Base-by-base conservation (phyloP, 1,284 basidiomycete species). In the Melampsora americana region DNA sequence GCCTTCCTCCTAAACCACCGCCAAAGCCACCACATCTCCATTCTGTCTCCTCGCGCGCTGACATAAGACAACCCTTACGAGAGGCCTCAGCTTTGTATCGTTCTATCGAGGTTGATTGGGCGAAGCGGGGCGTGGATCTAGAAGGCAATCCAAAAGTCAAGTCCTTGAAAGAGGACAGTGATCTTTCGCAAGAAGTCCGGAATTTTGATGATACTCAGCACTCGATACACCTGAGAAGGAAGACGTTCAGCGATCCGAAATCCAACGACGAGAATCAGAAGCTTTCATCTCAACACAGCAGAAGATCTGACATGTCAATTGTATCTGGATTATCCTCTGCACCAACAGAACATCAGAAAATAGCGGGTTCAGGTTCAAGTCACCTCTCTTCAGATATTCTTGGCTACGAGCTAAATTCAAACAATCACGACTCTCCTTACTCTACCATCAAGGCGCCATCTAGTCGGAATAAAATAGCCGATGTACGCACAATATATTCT, bases 361-460 rank as follows among this genome's bases (percentile, higher is more conserved):
- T 11, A 1, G 39, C 6, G 11, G 1, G 39, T 42, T 12, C 39
- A 1, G 39, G 6, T 42, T 42, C 6, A 11, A 42, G 1, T 9
- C 39, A 42, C 39, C 6, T 42, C 39, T 42, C 39, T 42, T 5
- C 11, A 42, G 39, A 12, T 42, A 42, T 5, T 5, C 4, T 42
- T 12, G 6, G 6, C 6, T 12, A 9, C 39, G 39, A 42, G 39
- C 39, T 1, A 42, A 42, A 12, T 9, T 42, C 5, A 1, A 42
- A 42, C 39, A 11, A 42, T 28, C 53, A 56, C 6, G 14, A 2
- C n/a, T 56, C 53, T n/a, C 53, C 53, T n/a, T n/a, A 1, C 6
- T 56, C 53, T 56, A 56, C 53, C 20, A 56, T 56, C 53, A 56
- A 56, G 26, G n/a, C 53, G n/a, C 53, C n/a, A n/a, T 56, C 53